Percentiles rank a stretch among this genome's conserved stretches.
Conservation (phyloP, 495 filamentous ascomycete species). For the Mycothermus thermophilus region DNA sequence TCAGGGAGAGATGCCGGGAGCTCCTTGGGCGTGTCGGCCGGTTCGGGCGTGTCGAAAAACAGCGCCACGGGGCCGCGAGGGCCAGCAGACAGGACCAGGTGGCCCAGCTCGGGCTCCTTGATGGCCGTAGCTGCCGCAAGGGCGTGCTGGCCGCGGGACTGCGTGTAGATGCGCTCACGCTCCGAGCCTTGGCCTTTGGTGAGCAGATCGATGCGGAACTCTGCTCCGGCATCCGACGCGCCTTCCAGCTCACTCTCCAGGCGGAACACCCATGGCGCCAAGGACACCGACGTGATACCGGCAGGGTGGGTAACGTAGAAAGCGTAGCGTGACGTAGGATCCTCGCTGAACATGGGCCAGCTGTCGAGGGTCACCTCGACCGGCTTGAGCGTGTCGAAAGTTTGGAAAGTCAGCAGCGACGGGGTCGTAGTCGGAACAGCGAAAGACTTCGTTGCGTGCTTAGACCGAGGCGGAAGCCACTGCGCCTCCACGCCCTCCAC, state of each 20-base stretch:
- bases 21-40: conserved; percentile 23
- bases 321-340: conserved; percentile 57
- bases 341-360: conserved; percentile 63
- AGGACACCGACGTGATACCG: conserved; percentile 56
- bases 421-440: conserved; percentile 16
- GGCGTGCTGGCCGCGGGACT: conserved; percentile 26
- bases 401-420: conserved; percentile 37
- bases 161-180: conserved; percentile 45
- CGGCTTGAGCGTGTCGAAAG: conserved; percentile 45
- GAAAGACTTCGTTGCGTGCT: conserved; percentile 25
- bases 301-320: conserved; percentile 64
- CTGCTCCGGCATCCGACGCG: conserved; percentile 48
- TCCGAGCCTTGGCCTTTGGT: conserved; percentile 47
- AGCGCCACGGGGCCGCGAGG: conserved; percentile 48
- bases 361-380: conserved; percentile 35
- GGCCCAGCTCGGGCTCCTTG: conserved; percentile 60
- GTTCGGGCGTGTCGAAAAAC: conserved; percentile 50
- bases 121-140: conserved; percentile 52
- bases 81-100: conserved; percentile 61
- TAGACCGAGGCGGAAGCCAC: conserved; percentile 57
- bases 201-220: conserved; percentile 60
- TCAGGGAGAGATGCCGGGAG: conserved; percentile 10
- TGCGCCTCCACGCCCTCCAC: conserved; percentile 67
- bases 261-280: conserved; percentile 59
- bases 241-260: conserved; percentile 62